Percentiles rank a stretch among this genome's conserved stretches.
Evolutionary conservation across 2,329 filamentous ascomycete genomes (phyloP).

Genomic region (Epichloe bromicola): DNA sequence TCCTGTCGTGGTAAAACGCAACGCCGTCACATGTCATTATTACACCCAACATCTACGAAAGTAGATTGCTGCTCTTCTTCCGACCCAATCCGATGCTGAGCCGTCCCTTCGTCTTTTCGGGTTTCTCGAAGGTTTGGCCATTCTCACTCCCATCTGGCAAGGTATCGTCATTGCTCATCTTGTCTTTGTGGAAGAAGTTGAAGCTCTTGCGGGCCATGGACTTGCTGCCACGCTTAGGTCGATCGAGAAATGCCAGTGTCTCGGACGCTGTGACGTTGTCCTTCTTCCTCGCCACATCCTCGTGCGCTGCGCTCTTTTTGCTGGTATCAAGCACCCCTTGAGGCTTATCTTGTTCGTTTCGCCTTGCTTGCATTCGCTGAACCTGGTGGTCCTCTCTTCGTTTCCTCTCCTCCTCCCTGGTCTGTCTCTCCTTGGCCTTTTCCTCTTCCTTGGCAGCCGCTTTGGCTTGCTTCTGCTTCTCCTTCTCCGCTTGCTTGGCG

Average conservation of each 20-base stretch:
- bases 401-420: conserved; percentile 21
- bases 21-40: conserved; percentile 7
- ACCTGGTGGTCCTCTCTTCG: conserved; percentile 41
- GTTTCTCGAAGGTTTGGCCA: conserved; percentile 26
- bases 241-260: conserved; percentile 40
- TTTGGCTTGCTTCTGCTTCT: conserved; percentile 27
- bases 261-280: conserved; percentile 24
- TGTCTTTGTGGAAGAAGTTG: conserved; percentile 48
- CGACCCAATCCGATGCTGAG: conserved; percentile 55
- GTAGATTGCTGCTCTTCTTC: conserved; percentile 52
- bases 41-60: conserved; percentile 11
- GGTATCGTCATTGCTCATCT: conserved; percentile 14
- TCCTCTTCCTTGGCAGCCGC: conserved; percentile 19
- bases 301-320: conserved; percentile 47
- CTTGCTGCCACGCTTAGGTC: conserved; percentile 61
- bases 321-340: conserved; percentile 53
- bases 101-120: conserved; percentile 44
- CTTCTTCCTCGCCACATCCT: conserved; percentile 28
- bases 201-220: conserved; percentile 68
- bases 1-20: neutral
- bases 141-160: conserved; percentile 19
- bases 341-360: conserved; percentile 48
- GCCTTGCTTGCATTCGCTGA: conserved; percentile 37
- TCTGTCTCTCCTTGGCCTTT: conserved; percentile 10
- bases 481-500: conserved; percentile 32